A percentile compares a stretch with the other conserved stretches of the same genome.
phyloP scores from a whole-genome alignment of 495 filamentous ascomycete genomes.

The Pseudevernia furfuracea region DNA sequence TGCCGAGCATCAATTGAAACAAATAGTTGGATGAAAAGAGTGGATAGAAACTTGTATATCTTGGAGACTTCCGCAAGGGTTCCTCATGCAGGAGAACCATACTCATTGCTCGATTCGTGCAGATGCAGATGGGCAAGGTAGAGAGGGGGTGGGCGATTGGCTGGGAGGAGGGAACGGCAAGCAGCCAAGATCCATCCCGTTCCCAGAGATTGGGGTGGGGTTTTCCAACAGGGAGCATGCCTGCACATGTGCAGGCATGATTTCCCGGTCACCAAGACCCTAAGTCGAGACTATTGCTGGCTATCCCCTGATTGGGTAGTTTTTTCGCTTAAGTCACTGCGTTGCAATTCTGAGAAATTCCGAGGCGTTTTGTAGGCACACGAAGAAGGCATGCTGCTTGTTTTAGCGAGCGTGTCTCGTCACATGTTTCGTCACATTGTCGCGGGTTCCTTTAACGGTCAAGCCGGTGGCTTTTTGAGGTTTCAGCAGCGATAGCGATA shows the following conservation, averaged over 20 bases:
- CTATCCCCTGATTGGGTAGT: neutral
- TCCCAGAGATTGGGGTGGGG: slow-evolving; percentile 1
- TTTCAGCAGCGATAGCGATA: slow-evolving; percentile 4
- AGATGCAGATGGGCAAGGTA: neutral
- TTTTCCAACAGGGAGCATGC: neutral
- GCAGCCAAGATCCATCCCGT: neutral
- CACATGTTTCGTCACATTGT: too few relatives aligned
- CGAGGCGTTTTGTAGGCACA: neutral
- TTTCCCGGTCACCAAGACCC: too few relatives aligned
- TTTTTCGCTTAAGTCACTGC: neutral
- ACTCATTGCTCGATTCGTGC: neutral
- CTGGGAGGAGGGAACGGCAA: neutral
- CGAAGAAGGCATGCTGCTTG: neutral
- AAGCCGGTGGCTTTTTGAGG: neutral
- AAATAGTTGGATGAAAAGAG: neutral
- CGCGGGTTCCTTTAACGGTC: too few relatives aligned
- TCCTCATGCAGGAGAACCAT: neutral
- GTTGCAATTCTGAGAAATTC: neutral
- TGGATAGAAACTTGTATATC: too few relatives aligned
- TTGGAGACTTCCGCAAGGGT: too few relatives aligned
- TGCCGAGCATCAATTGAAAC: neutral
- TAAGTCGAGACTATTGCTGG: too few relatives aligned
- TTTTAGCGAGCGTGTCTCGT: neutral
- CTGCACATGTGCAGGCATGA: too few relatives aligned
- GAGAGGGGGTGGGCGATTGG: neutral